Base-by-base conservation (phyloP, 2,329 filamentous ascomycete species). In the Cryoendolithus antarcticus region DNA sequence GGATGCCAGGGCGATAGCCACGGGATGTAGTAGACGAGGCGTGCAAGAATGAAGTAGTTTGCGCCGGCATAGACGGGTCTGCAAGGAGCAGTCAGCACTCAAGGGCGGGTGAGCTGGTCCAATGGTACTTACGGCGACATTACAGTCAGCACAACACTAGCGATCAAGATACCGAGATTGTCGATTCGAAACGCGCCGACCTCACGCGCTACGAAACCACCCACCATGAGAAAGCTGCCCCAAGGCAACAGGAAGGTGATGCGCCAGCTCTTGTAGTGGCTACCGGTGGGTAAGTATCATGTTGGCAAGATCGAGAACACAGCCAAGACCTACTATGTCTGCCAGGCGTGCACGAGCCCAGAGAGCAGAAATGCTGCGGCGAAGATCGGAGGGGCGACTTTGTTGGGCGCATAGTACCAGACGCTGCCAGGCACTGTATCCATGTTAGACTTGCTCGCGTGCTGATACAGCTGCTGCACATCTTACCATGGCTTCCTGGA, bases 11-110 rank as follows among this genome's bases (percentile, higher is more conserved):
- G 74, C 0, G 74, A 65, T 41, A 72, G 64, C 50, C 77, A 73
- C 0, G 75, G 75, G 2, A 75, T 63, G 55, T 80, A 81, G 54
- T 72, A 72, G 12, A 80, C 62, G 9, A 76, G 63, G 3, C 74
- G 68, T 2, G 70, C 70, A 15, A 80, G 67, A 40, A 77, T 67
- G 48, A 75, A 69, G 55, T 79, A 80, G 50, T 79, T 77, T 40
- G 72, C 67, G 3, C 75, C 63, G 38, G 75, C 74, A 36, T 48
- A 64, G 31, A 78, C 70, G 3, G 80, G 61, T 15, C 38, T 28
- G 10, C 2, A 8, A 21, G 21, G 4, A 28, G 24, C n/a, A 9
- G 9, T 8, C 6, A 36, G 10, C 15, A 8, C 9, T 5, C 7
- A 11, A 10, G 4, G 6, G 13, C 8, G 4, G 5, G 21, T 29